Base-by-base conservation (phyloP, 129 eudicot genomes). In the Artemisia annua region DNA sequence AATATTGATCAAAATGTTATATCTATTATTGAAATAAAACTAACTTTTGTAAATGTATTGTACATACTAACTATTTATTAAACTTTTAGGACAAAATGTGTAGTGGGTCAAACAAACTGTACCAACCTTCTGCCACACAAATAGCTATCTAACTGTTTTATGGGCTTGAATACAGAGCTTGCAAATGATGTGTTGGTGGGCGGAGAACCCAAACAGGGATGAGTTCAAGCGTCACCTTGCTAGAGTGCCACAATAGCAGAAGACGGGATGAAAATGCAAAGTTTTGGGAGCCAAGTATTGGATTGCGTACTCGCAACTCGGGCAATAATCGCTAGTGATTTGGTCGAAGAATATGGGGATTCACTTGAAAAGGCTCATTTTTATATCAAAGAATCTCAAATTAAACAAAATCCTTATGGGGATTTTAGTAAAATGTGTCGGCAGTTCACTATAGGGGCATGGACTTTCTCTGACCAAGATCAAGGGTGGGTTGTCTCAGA, bases 201-300 rank as follows among this genome's bases (percentile, higher is more conserved):
- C 82, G 7, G 82, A 82, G 70, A 86, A 85, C 66, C 97, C 97
- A 26, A 76, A 87, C 9, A 84, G 95, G n/a, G 85, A 83, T 7
- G 95, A 85, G 55, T 85, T 85, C 58, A 91, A 87, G 70, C 79
- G 75, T 77, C 95, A 87, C 32, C 85, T 87, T 14, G 95, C 97
- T 44, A 80, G 91, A 73, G 85, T 91, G 57, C 91, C 95, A 2
- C 91, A 91, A 68, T 91, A 77, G 95, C 97, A 17, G 97, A 91
- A 72, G 97, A 91, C 78, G 97, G 97, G 62, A 87, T 91, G 95
- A 91, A 78, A 46, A 77, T 84, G 91, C 97, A 90, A 78, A 83
- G 88, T 70, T 91, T 83, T 80, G 95, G 97, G 63, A 87, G 97
- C 76, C 97, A 91, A 67, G 0, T 84, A 7, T 91, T 91, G 97